Conservation (phyloP, 495 filamentous ascomycete species). For the Pyronema domesticum region DNA sequence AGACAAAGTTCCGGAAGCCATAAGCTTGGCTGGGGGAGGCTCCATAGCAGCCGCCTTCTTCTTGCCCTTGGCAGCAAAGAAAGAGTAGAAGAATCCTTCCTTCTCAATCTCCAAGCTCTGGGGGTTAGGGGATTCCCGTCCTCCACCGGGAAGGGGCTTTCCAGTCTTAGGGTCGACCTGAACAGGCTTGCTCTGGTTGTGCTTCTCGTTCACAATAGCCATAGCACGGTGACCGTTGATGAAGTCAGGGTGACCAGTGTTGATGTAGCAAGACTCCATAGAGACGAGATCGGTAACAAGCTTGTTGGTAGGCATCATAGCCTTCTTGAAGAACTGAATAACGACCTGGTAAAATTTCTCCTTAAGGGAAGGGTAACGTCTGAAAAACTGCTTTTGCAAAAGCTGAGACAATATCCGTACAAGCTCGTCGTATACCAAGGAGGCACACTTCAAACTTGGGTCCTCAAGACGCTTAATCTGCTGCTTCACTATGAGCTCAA, state of each 20-base stretch:
- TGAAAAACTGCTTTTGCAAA: slow-evolving; percentile 70
- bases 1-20: slow-evolving; percentile 77
- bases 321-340: slow-evolving; percentile 90
- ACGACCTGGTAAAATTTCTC: slow-evolving; percentile 96
- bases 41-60: slow-evolving; percentile 99
- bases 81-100: slow-evolving; percentile 67
- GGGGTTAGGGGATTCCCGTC: slow-evolving; percentile 50
- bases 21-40: slow-evolving; percentile 75
- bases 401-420: slow-evolving; percentile 87
- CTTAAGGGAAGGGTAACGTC: slow-evolving; percentile 80
- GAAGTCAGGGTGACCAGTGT: slow-evolving; percentile 97
- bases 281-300: slow-evolving; percentile 79
- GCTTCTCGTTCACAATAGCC: slow-evolving; percentile 88
- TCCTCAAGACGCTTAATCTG: slow-evolving; percentile 96
- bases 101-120: slow-evolving; percentile 34
- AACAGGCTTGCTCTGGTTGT: slow-evolving; percentile 62
- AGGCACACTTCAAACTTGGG: slow-evolving; percentile 89
- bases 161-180: slow-evolving; percentile 99
- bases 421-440: slow-evolving; percentile 91
- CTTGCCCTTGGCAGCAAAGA: slow-evolving; percentile 97
- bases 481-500: slow-evolving; percentile 96
- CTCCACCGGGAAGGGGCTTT: slow-evolving; percentile 54
- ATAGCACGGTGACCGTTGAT: slow-evolving; percentile 91
- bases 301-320: slow-evolving; percentile 95
- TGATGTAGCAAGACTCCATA: slow-evolving; percentile 96